A percentile compares a stretch with the other conserved stretches of the same genome.
Evolutionary conservation across 352 stramenopile genomes (phyloP).

Genomic region (Phytophthora syringae): DNA sequence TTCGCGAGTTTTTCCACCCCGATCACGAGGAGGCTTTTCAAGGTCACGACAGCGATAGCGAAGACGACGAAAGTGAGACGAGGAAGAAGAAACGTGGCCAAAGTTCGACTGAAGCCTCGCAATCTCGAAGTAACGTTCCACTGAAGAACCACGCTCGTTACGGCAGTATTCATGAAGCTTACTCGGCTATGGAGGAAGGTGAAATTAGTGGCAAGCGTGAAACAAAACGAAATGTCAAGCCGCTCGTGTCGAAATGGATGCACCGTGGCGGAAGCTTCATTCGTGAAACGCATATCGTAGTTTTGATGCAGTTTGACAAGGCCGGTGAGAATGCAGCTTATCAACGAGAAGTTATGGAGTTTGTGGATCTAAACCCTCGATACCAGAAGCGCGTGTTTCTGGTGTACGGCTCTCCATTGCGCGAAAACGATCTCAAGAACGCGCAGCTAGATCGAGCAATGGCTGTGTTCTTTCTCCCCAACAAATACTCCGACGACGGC

Average conservation of each 20-base stretch:
- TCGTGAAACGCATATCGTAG: slow-evolving; percentile 82
- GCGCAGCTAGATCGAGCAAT: too few relatives aligned
- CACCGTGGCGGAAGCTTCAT: slow-evolving; percentile 54
- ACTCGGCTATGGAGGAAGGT: slow-evolving; percentile 42
- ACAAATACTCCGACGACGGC: too few relatives aligned
- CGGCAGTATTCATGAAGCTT: slow-evolving; percentile 37
- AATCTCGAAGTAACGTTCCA: slow-evolving; percentile 15
- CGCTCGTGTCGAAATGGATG: too few relatives aligned
- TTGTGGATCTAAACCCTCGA: too few relatives aligned
- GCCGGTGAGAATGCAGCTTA: too few relatives aligned
- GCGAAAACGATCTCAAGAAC: too few relatives aligned
- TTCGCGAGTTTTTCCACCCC: slow-evolving; percentile 90
- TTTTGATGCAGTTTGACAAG: slow-evolving; percentile 80
- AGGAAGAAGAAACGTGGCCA: not conserved
- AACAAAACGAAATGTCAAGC: slow-evolving; percentile 25
- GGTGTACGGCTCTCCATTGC: too few relatives aligned
- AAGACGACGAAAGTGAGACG: slow-evolving; percentile 26
- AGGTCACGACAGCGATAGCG: slow-evolving; percentile 18
- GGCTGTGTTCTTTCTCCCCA: too few relatives aligned
- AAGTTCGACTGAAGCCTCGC: slow-evolving; percentile 16
- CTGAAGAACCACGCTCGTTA: slow-evolving; percentile 28
- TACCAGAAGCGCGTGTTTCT: too few relatives aligned
- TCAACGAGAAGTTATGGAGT: too few relatives aligned
- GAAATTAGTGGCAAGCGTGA: slow-evolving; percentile 1
- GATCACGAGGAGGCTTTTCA: slow-evolving; percentile 71